Base-by-base conservation (phyloP, 2,329 filamentous ascomycete species). In the Alternaria viburni region DNA sequence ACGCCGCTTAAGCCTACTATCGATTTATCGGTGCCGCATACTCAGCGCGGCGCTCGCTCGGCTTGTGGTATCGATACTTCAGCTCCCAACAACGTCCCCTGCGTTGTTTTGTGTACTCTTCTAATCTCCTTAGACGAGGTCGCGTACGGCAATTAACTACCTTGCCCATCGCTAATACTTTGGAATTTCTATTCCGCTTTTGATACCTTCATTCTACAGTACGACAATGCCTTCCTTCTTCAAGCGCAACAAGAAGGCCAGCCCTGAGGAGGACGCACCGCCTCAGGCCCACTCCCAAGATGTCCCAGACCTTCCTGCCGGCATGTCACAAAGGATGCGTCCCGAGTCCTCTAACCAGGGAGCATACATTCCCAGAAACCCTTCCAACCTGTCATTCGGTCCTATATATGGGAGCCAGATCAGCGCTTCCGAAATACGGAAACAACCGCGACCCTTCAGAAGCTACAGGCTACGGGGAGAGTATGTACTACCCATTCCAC, bases 381-480 rank as follows among this genome's bases (percentile, higher is more conserved):
- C 57, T 6, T 63, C 61, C 21, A 63, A 60, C 46, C 57, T 63
- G 12, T 56, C 61, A 15, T 54, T 62, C 3, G 54, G 17, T 17
- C 43, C 54, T 7, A 51, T 62, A 3, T 59, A 49, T 36, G 25
- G 50, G 13, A 59, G 30, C 44, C 60, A 62, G 32, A 36, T 46
- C n/a, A 47, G 43, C 25, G 51, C 15, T 51, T 28, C 61, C 8
- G 61, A 63, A 19, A 13, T 63, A 11, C 56, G 61, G n/a, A 70
- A 67, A 64, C 50, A 69, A 58, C 68, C 62, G 7, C 66, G 69
- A 15, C 64, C 66, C 3, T 74, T 74, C 54, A 69, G 65, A 61
- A 74, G 71, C 54, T 73, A 69, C 51, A 56, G 72, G 28, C 51
- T 72, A 36, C 65, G 64, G 25, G 71, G 69, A 57, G 69, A 73